These are phyloP conservation scores for Lipomyces sp. DNA, from an alignment of 805 yeast genomes.

Conservation along the genomic window DNA sequence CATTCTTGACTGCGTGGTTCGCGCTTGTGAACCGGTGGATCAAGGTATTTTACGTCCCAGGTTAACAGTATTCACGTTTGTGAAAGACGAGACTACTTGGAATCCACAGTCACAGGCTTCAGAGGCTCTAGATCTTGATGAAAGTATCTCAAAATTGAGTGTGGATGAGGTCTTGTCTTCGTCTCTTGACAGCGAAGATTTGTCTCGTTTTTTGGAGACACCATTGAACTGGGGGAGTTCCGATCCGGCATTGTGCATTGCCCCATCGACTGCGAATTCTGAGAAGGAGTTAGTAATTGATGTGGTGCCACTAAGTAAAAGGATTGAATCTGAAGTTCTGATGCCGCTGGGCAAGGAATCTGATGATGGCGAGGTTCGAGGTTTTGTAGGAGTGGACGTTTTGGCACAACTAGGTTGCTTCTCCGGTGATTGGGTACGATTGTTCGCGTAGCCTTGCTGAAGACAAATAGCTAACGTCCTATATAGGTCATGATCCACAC, in stretches of 20 bases:
- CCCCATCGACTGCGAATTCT: slow-evolving; percentile 22
- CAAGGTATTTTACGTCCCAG: slow-evolving; percentile 61
- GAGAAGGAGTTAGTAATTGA: slow-evolving; percentile 22
- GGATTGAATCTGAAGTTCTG: slow-evolving; percentile 8
- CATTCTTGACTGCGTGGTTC: slow-evolving; percentile 17
- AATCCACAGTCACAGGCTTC: slow-evolving; percentile 23
- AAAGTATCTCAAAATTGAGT: neutral
- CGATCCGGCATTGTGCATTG: slow-evolving; percentile 11
- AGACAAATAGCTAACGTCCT: slow-evolving; percentile 6
- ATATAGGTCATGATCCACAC: slow-evolving; percentile 16
- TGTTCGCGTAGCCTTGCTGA: slow-evolving; percentile 38
- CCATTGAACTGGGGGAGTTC: slow-evolving; percentile 14
- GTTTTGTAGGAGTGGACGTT: slow-evolving; percentile 54
- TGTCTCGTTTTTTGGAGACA: slow-evolving; percentile 12
- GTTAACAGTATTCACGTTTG: slow-evolving; percentile 59
- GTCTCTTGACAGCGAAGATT: slow-evolving; percentile 20
- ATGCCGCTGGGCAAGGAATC: slow-evolving; percentile 25
- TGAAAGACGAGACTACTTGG: slow-evolving; percentile 44
- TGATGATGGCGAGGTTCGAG: slow-evolving; percentile 56
- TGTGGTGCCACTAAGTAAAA: slow-evolving; percentile 37
- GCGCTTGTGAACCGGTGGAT: slow-evolving; percentile 67
- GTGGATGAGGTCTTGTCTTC: slow-evolving; percentile 30
- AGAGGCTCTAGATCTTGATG: slow-evolving; percentile 34
- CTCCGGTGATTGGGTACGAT: slow-evolving; percentile 65
- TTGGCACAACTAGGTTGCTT: slow-evolving; percentile 64